phyloP scores from a whole-genome alignment of 2,329 filamentous ascomycete genomes.

The Pseudogymnoascus sp. region DNA sequence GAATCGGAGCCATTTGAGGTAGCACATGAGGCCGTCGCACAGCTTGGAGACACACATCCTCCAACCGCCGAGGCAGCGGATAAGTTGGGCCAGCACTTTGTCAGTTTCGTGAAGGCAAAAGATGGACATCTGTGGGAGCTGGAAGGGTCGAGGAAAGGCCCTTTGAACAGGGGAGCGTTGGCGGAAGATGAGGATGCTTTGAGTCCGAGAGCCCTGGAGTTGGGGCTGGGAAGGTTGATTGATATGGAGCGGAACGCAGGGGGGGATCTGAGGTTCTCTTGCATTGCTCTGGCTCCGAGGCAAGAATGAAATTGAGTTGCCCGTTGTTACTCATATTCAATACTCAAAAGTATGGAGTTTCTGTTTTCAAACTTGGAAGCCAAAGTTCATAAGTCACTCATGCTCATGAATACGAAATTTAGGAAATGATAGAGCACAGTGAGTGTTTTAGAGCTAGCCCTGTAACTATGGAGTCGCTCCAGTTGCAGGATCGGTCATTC shows the following conservation, averaged over 20 bases:
- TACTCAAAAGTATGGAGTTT: background rate
- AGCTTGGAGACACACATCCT: slow-evolving; percentile 69
- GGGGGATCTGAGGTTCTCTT: slow-evolving; percentile 18
- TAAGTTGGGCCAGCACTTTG: slow-evolving; percentile 88
- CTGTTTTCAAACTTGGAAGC: background rate
- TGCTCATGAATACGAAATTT: background rate
- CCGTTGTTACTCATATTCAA: background rate
- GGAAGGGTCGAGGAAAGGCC: slow-evolving; percentile 62
- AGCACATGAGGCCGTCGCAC: slow-evolving; percentile 74
- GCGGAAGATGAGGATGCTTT: slow-evolving; percentile 61
- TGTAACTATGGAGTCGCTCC: background rate
- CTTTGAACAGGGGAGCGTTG: slow-evolving; percentile 52
- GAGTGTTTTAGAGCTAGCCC: background rate
- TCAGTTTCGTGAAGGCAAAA: slow-evolving; percentile 77
- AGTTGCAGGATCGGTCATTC: background rate
- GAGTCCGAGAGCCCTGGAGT: slow-evolving; percentile 65
- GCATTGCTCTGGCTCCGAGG: slow-evolving; percentile 16
- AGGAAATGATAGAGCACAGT: background rate
- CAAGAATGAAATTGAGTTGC: background rate
- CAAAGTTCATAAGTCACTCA: background rate
- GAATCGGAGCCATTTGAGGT: slow-evolving; percentile 68
- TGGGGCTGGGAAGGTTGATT: slow-evolving; percentile 44
- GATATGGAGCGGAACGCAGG: slow-evolving; percentile 17
- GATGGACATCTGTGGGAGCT: slow-evolving; percentile 66
- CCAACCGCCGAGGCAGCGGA: slow-evolving; percentile 60